phyloP scores from a whole-genome alignment of 768 basidiomycete genomes.

The Leccinum variicolor region DNA sequence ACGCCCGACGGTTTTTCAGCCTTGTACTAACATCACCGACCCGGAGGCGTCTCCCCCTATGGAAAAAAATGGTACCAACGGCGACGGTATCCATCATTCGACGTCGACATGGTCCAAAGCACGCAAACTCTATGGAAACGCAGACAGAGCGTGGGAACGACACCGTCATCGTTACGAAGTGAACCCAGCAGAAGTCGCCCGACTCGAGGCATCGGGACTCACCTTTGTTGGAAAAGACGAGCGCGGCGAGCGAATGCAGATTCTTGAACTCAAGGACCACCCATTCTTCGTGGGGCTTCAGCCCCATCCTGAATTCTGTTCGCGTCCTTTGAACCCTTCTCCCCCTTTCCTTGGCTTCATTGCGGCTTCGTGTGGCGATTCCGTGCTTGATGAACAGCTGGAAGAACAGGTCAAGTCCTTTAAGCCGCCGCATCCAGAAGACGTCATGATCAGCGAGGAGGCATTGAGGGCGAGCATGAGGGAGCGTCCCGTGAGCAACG shows the following conservation, averaged over 20 bases:
- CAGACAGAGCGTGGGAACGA: conserved; percentile 85
- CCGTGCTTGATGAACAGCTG: conserved; percentile 68
- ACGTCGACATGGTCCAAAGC: conserved; percentile 70
- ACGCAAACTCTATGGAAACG: conserved; percentile 80
- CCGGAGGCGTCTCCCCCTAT: conserved; percentile 11
- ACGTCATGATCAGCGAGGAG: conserved; percentile 71
- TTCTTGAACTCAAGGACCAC: conserved; percentile 87
- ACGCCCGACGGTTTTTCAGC: conserved; percentile 89
- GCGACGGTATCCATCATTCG: conserved; percentile 17
- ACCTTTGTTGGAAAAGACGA: conserved; percentile 88
- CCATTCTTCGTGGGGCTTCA: conserved; percentile 93
- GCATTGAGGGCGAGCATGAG: conserved; percentile 39
- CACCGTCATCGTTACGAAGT: conserved; percentile 97
- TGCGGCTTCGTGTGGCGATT: conserved; percentile 63
- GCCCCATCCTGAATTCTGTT: conserved; percentile 98
- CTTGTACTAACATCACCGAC: conserved; percentile 25
- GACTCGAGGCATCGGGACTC: conserved; percentile 69
- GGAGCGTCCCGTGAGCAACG: conserved; percentile 28
- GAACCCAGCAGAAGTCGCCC: conserved; percentile 81
- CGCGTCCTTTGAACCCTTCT: conserved; percentile 94
- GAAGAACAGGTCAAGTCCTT: conserved; percentile 58
- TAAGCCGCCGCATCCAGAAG: conserved; percentile 72
- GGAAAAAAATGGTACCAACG: conserved; percentile 1
- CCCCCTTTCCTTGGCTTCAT: conserved; percentile 97
- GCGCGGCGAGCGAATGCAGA: conserved; percentile 95